Evolutionary conservation across 192 early-diverging fungal species (phyloP), one percentile per base, ranked within the genome.

Genomic region (Rhizophlyctis rosea): DNA sequence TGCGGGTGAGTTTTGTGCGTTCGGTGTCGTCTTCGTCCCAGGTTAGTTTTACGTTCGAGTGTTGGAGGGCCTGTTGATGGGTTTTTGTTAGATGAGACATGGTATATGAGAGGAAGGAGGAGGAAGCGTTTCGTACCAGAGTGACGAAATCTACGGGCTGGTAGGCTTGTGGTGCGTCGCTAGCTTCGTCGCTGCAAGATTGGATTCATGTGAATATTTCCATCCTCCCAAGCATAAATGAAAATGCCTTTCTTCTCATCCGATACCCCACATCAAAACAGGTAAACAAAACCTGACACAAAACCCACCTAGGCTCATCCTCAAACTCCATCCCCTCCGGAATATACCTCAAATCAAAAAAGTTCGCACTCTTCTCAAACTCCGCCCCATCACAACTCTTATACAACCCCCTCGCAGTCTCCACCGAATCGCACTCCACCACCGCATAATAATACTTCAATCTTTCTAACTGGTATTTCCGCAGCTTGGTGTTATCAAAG

Each of bases 21-120:
- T 91, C 89, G 4, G 89, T 84, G 65, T 95, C 94, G 48, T 98
- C 96, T 23, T 88, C 83, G 54, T 98, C 96, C 96, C 96, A 98
- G 0, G 92, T 95, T 34, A 98, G 77, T 70, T 90, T 89, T n/a
- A 93, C 91, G 29, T 89, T 90, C 1, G 93, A 91, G 73, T 94
- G 92, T 72, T 93, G 90, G 50, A 98, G 75, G 13, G 90, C 94
- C 39, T 62, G 67, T 23, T 13, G 7, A 47, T 2, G 18, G 39
- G 39, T 7, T 13, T 7, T 44, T 7, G 39, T 7, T 44, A 7
- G 18, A 18, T 18, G 39, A 48, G 24, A 25, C 11, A 27, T 36
- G 68, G 35, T 5, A 64, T 68, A 34, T 11, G 75, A 76, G 25
- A 16, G 32, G n/a, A 35, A 13, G 33, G 24, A 14, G 47, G 9